Evolutionary conservation across 371 early-diverging fungal species (phyloP), one percentile per base, ranked within the genome.

Genomic region (Mortierella sp.): DNA sequence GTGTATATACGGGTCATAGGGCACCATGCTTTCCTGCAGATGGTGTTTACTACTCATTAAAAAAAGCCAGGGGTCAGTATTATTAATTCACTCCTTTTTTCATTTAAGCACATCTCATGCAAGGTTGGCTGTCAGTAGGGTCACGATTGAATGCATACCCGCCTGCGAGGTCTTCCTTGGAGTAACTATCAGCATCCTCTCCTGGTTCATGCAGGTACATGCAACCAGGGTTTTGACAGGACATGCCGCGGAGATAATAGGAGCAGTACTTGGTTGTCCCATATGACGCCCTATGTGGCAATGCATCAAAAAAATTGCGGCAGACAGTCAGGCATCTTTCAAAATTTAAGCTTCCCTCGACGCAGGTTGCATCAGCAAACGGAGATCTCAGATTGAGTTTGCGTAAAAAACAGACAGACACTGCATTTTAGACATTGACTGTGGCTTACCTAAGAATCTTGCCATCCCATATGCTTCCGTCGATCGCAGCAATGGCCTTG

Each of bases 241-340:
- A 87, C 89, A 96, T 95, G 80, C 94, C 95, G 37, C 97, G 95
- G 59, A 99, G 89, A 87, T 96, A 99, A 86, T 95, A 97, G 14
- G 98, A 94, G 87, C 99, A 99, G 87, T 99, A 99, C 88, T 98
- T 98, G 51, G 98, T 99, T 24, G 98, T 98, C 40, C 99, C 99
- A 90, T 96, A 97, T 0, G 98, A 96, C 5, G 96, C 97, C 69
- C 95, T 90, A 80, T 21, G 55, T n/a, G 55, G 55, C 55, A 28
- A 28, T 57, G 57, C 57, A 57, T 55, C 55, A n/a, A 8, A 69
- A 9, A 11, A 37, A 73, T 37, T 6, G 28, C 28, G 59, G 59
- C 5, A 11, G 59, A 28, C 16, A 28, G 59, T 59, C 59, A 59
- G 59, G 28, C 59, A 59, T 59, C 16, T 59, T 14, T 24, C 2